A percentile compares a stretch with the other conserved stretches of the same genome.
phyloP scores from a whole-genome alignment of 2,329 filamentous ascomycete species.

The Shiraia bambusicola region DNA sequence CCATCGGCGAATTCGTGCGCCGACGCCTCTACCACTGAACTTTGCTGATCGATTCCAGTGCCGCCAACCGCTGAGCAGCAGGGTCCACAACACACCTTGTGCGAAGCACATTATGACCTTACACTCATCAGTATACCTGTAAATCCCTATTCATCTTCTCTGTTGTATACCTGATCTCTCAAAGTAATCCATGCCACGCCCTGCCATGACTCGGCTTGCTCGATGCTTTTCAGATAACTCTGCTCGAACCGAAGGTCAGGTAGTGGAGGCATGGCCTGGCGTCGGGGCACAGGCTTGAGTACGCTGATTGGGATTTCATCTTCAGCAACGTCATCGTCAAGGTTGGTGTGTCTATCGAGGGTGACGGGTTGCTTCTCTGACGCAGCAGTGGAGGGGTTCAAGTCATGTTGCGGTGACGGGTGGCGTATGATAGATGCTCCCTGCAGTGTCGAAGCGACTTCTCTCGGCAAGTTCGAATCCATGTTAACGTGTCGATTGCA shows the following conservation, averaged over 20 bases:
- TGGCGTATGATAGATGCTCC: conserved; percentile 72
- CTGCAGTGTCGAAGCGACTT: conserved; percentile 79
- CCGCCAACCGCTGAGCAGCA: conserved; percentile 83
- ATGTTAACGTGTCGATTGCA: conserved; percentile 45
- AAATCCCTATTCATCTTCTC: not conserved
- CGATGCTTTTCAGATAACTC: conserved; percentile 91
- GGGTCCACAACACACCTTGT: conserved; percentile 87
- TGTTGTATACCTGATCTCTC: conserved; percentile 72
- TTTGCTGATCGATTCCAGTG: conserved; percentile 81
- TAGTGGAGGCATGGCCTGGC: conserved; percentile 66
- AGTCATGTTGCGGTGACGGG: conserved; percentile 72
- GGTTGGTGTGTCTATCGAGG: conserved; percentile 37
- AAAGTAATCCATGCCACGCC: conserved; percentile 80
- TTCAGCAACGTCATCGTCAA: conserved; percentile 55
- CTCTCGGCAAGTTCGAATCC: conserved; percentile 59
- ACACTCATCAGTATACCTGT: conserved; percentile 2
- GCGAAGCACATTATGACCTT: conserved; percentile 82
- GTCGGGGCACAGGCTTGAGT: conserved; percentile 57
- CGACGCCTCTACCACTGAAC: conserved; percentile 73
- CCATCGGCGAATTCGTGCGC: conserved; percentile 80
- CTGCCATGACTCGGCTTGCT: conserved; percentile 75
- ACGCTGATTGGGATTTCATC: conserved; percentile 71
- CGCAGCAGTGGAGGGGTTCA: conserved; percentile 76
- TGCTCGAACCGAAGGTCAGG: conserved; percentile 94
- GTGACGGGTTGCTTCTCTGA: conserved; percentile 65